These are phyloP conservation scores for Coemansia sp. DNA, from an alignment of 192 early-diverging fungal species.

Conservation along the genomic window DNA sequence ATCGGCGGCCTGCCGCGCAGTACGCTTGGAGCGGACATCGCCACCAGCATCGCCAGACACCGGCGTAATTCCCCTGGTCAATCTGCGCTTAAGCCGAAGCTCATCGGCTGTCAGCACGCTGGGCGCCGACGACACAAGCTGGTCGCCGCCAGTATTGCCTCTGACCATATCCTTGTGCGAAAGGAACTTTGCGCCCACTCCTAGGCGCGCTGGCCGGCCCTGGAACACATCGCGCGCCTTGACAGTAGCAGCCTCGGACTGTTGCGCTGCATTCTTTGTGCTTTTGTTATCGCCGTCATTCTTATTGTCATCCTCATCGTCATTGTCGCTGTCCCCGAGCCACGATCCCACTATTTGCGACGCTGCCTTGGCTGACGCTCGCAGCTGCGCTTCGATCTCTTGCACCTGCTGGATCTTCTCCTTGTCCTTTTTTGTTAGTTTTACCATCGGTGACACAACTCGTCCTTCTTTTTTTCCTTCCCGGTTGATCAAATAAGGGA, in stretches of 20 bases:
- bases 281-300: neutral
- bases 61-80: conserved; percentile 12
- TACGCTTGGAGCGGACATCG: neutral
- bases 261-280: neutral
- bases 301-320: conserved; percentile 6
- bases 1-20: neutral
- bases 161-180: conserved; percentile 47
- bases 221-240: conserved; percentile 43
- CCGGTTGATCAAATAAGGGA: neutral
- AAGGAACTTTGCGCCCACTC: conserved; percentile 49
- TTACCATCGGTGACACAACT: conserved; percentile 14
- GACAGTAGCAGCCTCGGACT: neutral
- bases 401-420: conserved; percentile 36
- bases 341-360: conserved; percentile 39
- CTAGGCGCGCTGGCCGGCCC: conserved; percentile 44
- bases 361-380: conserved; percentile 45
- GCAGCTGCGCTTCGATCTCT: conserved; percentile 49
- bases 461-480: neutral
- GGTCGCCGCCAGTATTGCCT: conserved; percentile 6
- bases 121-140: neutral
- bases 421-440: conserved; percentile 27
- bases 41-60: neutral
- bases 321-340: conserved; percentile 19
- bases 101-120: conserved; percentile 28
- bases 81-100: conserved; percentile 35